Percentiles rank a stretch among this genome's conserved stretches.
Evolutionary conservation across 140 eudicot genomes (phyloP).

Genomic region (Stevia rebaudiana): DNA sequence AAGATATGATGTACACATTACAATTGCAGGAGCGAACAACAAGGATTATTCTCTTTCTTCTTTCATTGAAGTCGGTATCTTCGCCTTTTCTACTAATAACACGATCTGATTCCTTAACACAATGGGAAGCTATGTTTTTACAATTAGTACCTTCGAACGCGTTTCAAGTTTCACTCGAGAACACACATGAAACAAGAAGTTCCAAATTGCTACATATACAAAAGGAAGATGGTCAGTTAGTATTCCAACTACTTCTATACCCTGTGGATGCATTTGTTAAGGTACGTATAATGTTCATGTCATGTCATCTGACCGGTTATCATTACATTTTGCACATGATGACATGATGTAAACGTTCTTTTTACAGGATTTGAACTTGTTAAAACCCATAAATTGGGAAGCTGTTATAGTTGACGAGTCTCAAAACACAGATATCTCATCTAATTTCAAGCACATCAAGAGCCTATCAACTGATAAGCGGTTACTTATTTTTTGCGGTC

Average conservation of each 20-base stretch:
- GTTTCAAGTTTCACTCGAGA: conserved; percentile 45
- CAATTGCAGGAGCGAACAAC: conserved; percentile 51
- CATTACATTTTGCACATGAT: not conserved
- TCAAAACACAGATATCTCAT: conserved; percentile 29
- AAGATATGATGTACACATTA: conserved; percentile 2
- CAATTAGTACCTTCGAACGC: conserved; percentile 40
- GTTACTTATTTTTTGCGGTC: conserved; percentile 50
- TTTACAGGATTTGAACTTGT: conserved; percentile 49
- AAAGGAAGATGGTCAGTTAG: conserved; percentile 42
- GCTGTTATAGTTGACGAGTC: conserved; percentile 59
- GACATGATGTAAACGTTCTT: conserved; percentile 1
- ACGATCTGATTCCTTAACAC: conserved; percentile 26
- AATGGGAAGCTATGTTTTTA: conserved; percentile 68
- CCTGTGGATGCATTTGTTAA: conserved; percentile 41
- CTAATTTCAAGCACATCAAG: conserved; percentile 38
- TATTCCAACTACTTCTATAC: conserved; percentile 59
- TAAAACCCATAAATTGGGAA: conserved; percentile 49
- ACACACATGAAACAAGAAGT: conserved; percentile 30
- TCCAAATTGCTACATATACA: conserved; percentile 42
- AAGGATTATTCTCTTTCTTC: conserved; percentile 38
- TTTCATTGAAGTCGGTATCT: conserved; percentile 36
- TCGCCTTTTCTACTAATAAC: conserved; percentile 57
- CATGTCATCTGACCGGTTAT: not conserved
- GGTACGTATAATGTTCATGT: too few species aligned
- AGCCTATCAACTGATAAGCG: conserved; percentile 36